Percentiles rank a stretch among this genome's conserved stretches.
These are phyloP conservation scores for Stromatinia cepivora DNA, from an alignment of 2,329 filamentous ascomycete species.

Conservation along the genomic window DNA sequence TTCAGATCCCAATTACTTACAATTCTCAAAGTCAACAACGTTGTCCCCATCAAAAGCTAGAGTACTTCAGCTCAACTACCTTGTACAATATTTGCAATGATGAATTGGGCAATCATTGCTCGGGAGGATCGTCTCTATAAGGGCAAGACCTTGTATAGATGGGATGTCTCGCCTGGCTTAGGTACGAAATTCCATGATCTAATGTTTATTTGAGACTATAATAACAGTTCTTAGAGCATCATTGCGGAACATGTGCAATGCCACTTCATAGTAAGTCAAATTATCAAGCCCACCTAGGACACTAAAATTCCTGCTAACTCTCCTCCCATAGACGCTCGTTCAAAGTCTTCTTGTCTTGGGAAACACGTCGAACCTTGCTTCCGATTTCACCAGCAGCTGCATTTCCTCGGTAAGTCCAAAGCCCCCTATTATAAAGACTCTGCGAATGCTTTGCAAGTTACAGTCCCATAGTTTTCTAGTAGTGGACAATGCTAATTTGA, in stretches of 20 bases:
- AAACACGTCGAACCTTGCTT: constrained; percentile 42
- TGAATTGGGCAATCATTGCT: constrained; percentile 38
- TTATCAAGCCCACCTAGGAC: background rate
- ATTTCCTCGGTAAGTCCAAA: constrained; percentile 38
- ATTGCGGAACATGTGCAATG: constrained; percentile 39
- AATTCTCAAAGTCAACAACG: background rate
- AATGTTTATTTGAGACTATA: background rate
- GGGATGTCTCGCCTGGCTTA: constrained; percentile 40
- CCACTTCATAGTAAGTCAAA: constrained; percentile 37
- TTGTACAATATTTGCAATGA: constrained; percentile 19
- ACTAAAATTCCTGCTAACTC: constrained; percentile 7
- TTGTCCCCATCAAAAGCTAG: background rate
- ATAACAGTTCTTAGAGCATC: constrained; percentile 38
- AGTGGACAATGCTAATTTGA: background rate
- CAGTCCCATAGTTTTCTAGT: background rate
- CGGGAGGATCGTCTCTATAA: constrained; percentile 37
- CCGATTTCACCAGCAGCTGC: constrained; percentile 40
- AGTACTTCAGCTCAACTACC: background rate
- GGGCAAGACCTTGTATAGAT: constrained; percentile 37
- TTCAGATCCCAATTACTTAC: background rate
- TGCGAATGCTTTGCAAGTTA: background rate
- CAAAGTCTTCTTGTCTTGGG: constrained; percentile 39
- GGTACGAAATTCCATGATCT: constrained; percentile 28
- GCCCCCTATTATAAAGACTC: background rate
- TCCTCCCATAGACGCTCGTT: constrained; percentile 33